Evolutionary conservation across 441 rosid genomes (phyloP).

Genomic region (Iberis amara): DNA sequence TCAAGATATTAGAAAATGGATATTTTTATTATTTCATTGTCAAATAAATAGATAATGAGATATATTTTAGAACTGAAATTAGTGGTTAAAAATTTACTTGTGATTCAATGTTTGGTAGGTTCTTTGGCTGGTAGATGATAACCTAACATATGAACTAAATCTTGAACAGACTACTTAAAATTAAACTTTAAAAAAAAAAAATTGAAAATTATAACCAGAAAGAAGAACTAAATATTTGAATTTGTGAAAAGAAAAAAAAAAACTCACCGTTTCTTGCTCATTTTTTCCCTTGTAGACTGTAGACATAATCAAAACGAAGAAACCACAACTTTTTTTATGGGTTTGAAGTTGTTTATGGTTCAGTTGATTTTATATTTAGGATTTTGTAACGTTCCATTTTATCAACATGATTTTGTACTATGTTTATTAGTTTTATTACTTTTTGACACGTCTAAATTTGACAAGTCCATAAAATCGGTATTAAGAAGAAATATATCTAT

Average conservation of each 20-base stretch:
- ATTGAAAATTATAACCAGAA: not conserved
- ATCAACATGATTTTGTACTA: constrained; percentile 18
- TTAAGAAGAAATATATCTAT: not conserved
- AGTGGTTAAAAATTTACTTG: not conserved
- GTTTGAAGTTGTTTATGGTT: constrained; percentile 4
- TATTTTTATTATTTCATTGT: too few species aligned
- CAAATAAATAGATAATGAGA: not conserved
- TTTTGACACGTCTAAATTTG: constrained; percentile 24
- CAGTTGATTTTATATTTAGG: not conserved
- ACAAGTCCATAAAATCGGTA: constrained; percentile 8
- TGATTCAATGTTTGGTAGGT: constrained; percentile 23
- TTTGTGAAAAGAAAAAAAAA: constrained; percentile 4
- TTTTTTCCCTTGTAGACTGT: constrained; percentile 7
- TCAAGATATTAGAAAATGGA: constrained; percentile 2
- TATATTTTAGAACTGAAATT: not conserved
- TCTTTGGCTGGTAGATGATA: constrained; percentile 20
- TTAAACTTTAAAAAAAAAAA: not conserved
- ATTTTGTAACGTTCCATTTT: constrained; percentile 12
- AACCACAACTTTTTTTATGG: constrained; percentile 2
- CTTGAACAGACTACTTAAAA: constrained; percentile 12
- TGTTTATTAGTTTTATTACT: constrained; percentile 8
- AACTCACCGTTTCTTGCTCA: constrained; percentile 20
- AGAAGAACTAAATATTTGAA: not conserved
- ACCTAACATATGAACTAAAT: constrained; percentile 24
- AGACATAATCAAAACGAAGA: constrained; percentile 1